Percentiles rank a stretch among this genome's conserved stretches.
These are phyloP conservation scores for Volvox carteri DNA, from an alignment of 163 green algal genomes.

Conservation along the genomic window DNA sequence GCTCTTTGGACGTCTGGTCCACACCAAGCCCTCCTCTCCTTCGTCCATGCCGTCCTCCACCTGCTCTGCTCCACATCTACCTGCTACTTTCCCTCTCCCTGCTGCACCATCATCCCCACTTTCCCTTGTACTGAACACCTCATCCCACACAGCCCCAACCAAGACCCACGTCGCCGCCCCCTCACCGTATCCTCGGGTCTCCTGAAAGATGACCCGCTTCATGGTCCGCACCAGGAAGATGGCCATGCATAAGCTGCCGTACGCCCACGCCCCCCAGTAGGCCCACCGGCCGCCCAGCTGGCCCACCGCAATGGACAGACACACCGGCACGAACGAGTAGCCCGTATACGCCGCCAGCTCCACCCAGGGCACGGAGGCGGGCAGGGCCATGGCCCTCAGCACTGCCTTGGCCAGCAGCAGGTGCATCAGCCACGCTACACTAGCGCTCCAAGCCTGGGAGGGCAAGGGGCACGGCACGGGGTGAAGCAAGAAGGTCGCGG, in stretches of 20 bases:
- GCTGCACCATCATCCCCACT: not conserved
- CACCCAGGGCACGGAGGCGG: constrained; percentile 79
- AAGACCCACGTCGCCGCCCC: not conserved
- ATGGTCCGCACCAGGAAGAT: constrained; percentile 97
- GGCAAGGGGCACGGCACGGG: no score
- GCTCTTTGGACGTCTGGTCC: no score
- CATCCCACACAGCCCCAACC: no score
- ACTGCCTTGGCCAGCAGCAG: constrained; percentile 82
- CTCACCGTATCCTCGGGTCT: constrained; percentile 71
- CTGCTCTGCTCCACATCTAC: no score
- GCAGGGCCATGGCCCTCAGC: constrained; percentile 81
- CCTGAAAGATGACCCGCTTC: constrained; percentile 93
- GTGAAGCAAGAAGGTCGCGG: no score
- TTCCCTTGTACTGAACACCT: no score
- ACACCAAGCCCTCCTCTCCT: no score
- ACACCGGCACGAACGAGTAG: constrained; percentile 88
- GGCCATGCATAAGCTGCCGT: constrained; percentile 84
- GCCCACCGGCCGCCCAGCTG: constrained; percentile 64
- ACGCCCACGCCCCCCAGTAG: constrained; percentile 84
- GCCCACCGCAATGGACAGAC: constrained; percentile 58
- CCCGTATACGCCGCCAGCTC: constrained; percentile 92
- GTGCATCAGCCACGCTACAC: constrained; percentile 83
- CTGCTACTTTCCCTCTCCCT: not conserved
- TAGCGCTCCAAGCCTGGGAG: constrained; percentile 75
- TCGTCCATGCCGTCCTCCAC: no score